Base-by-base conservation (phyloP, 371 early-diverging fungal genomes). In the Circinella minor region DNA sequence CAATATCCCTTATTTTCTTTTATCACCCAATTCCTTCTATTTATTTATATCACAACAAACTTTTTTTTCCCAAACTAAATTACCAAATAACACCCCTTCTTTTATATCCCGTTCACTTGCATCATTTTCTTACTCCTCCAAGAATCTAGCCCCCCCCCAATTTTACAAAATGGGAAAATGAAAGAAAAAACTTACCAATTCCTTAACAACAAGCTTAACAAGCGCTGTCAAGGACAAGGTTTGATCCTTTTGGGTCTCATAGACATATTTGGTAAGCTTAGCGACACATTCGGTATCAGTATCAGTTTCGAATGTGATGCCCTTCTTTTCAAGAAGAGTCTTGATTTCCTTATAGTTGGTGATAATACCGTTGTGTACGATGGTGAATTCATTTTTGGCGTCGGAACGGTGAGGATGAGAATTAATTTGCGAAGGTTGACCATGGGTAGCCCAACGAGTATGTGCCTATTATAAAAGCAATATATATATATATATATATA, bases 391-490 rank as follows among this genome's bases (percentile, higher is more conserved):
- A 76, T 91, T 91, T 65, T 86, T 87, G 71, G 89, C 79, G 82
- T 97, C 96, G 57, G 96, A 95, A 67, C 96, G 92, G 81, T 98
- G 96, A 47, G 99, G 99, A 82, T 99, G 99, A 27, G 93, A 93
- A 89, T 99, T 99, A 68, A 87, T 76, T 55, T 91, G 90, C 61
- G 93, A 92, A 36, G 99, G 98, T 77, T 93, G 92, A 54, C 99
- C 99, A 87, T 99, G 99, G 36, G 99, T 99, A 27, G 99, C 98
- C 99, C 99, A 99, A 76, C 99, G 93, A 62, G 99, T 98, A 81
- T 99, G 99, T 65, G 99, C 97, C 77, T 72, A 66, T 27, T 27
- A 27, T 17, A 38, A 34, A 43, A 36, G 3, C 51, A 11, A 43
- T 39, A 39, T 4, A 39, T 39, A 39, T 39, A 39, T 39, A 39